Evolutionary conservation across 768 basidiomycete genomes (phyloP).

Genomic region (Ramaria sp.): DNA sequence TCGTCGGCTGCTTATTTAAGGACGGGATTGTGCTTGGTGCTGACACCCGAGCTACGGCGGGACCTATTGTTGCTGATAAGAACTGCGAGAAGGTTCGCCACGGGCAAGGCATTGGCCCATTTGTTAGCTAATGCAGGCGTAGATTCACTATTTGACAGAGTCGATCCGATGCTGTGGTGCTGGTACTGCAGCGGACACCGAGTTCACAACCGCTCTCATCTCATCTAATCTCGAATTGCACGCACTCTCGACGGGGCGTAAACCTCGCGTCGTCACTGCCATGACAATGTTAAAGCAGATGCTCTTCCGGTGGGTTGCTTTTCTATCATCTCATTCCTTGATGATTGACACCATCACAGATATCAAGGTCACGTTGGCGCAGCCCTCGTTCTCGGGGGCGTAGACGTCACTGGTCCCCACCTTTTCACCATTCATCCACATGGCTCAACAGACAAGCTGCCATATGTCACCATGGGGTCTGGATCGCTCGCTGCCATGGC

Average conservation of each 20-base stretch:
- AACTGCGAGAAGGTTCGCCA: slow-evolving; percentile 93
- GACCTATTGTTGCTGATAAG: slow-evolving; percentile 94
- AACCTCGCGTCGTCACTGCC: slow-evolving; percentile 90
- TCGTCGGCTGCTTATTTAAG: slow-evolving; percentile 90
- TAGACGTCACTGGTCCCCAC: slow-evolving; percentile 89
- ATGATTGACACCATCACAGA: slow-evolving; percentile 28
- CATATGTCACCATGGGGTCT: slow-evolving; percentile 98
- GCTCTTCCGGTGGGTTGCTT: slow-evolving; percentile 61
- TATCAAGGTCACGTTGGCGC: slow-evolving; percentile 93
- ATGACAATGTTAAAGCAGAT: slow-evolving; percentile 99
- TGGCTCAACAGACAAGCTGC: slow-evolving; percentile 96
- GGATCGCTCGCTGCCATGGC: slow-evolving; percentile 98
- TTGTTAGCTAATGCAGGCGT: background rate
- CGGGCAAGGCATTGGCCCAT: background rate
- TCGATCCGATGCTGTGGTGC: slow-evolving; percentile 97
- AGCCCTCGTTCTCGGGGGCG: slow-evolving; percentile 91
- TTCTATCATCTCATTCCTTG: background rate
- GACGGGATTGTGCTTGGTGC: slow-evolving; percentile 93
- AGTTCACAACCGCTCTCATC: slow-evolving; percentile 89
- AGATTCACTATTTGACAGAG: slow-evolving; percentile 98
- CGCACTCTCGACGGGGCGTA: slow-evolving; percentile 78
- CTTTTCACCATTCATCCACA: slow-evolving; percentile 95
- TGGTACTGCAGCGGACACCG: slow-evolving; percentile 98
- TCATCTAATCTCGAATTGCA: slow-evolving; percentile 95
- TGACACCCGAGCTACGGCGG: slow-evolving; percentile 92